phyloP scores from a whole-genome alignment of 768 basidiomycete species.

The Naganishia onofrii region DNA sequence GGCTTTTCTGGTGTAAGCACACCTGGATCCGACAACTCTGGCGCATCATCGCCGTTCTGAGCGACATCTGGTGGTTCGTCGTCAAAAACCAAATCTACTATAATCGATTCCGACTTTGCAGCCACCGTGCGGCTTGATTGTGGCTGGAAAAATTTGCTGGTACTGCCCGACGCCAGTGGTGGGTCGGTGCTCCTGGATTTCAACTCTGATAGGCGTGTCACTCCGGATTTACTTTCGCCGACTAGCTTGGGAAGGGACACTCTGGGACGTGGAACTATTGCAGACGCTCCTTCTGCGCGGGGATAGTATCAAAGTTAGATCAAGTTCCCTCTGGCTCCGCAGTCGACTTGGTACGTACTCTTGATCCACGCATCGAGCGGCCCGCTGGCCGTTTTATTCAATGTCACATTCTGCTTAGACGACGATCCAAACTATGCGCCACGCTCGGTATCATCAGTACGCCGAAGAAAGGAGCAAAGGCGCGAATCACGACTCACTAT shows the following conservation, averaged over 20 bases:
- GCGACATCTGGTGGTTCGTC: neutral
- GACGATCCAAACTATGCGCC: neutral
- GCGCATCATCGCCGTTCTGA: neutral
- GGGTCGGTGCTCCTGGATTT: slow-evolving; percentile 1
- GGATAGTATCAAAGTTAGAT: neutral
- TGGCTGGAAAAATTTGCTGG: slow-evolving; percentile 17
- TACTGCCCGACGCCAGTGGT: neutral
- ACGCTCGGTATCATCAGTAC: neutral
- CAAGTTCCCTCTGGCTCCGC: neutral
- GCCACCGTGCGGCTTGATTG: neutral
- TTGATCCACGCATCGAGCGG: slow-evolving; percentile 48
- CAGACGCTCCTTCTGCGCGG: slow-evolving; percentile 3
- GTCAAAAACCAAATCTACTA: slow-evolving; percentile 1
- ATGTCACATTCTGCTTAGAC: slow-evolving; percentile 1
- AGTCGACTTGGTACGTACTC: slow-evolving; percentile 35
- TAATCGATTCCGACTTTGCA: neutral
- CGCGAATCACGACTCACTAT: neutral
- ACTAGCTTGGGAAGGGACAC: slow-evolving; percentile 39
- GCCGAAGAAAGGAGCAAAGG: neutral
- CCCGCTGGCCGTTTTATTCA: slow-evolving; percentile 24
- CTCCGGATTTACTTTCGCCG: slow-evolving; percentile 40
- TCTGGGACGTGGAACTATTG: slow-evolving; percentile 1
- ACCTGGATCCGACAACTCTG: neutral
- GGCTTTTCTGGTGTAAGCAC: neutral
- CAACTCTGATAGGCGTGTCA: slow-evolving; percentile 44